Conservation (phyloP, 305 asterid species). For the Fraxinus baroniana region DNA sequence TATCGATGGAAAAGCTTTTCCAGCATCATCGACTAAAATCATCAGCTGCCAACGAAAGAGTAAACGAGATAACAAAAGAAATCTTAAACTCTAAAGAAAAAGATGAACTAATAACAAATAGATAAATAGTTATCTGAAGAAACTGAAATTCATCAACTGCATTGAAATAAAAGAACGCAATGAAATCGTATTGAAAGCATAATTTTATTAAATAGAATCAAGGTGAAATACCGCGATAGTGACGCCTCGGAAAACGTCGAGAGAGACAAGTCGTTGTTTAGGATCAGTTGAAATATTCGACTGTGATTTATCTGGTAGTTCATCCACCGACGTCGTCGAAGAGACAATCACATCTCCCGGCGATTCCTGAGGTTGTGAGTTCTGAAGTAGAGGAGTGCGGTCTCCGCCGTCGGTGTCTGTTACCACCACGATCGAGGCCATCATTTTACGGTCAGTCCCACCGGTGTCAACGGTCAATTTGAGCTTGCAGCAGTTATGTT, state of each 20-base stretch:
- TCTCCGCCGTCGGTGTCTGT: constrained; percentile 48
- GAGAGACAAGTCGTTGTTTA: constrained; percentile 65
- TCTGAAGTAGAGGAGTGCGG: constrained; percentile 36
- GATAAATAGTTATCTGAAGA: neutral
- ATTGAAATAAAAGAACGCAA: neutral
- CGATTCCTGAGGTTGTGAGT: constrained; percentile 22
- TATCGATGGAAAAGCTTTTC: constrained; percentile 77
- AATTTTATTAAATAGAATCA: neutral
- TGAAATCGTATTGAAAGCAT: neutral
- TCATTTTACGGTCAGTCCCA: constrained; percentile 6
- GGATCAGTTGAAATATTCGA: constrained; percentile 32
- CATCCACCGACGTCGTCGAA: constrained; percentile 25
- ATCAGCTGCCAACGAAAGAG: constrained; percentile 49
- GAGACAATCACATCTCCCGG: constrained; percentile 24
- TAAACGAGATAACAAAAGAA: neutral
- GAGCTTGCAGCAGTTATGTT: neutral
- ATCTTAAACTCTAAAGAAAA: neutral
- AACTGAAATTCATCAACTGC: neutral
- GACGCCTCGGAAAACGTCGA: constrained; percentile 84
- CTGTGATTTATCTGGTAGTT: constrained; percentile 28
- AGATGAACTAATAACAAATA: neutral
- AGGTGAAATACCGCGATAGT: constrained; percentile 62
- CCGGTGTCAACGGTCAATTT: constrained; percentile 10
- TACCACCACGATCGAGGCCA: constrained; percentile 55
- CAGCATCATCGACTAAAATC: constrained; percentile 94